Evolutionary conservation across 164 flowering plant species (phyloP), one percentile per base, ranked within the genome.

Genomic region (Dillenia turbinata): DNA sequence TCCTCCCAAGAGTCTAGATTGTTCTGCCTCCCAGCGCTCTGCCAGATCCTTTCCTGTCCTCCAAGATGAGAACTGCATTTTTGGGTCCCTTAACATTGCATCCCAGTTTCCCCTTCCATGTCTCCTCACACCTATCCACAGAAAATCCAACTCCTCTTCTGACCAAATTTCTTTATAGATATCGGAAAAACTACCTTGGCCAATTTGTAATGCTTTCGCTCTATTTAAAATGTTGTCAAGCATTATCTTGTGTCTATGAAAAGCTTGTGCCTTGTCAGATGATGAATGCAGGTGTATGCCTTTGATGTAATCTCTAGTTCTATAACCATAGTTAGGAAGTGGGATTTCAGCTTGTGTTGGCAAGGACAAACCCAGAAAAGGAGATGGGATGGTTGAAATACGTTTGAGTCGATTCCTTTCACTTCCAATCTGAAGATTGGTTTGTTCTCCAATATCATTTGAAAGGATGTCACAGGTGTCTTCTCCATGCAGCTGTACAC

Each of bases 51-150:
- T 61, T 10, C 84, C 71, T 10, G 60, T 64, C 67, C 83, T 78
- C 71, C 77, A 78, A 11, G 78, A 54, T 8, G 75, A 75, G 62
- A 87, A 87, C 13, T 66, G 72, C 72, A 85, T 62, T 49, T 71
- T 81, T 8, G 86, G 85, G 65, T 87, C 92, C 62, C 58, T 66
- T 54, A 87, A 62, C 72, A 87, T 74, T 12, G 79, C 73, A 48
- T 80, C 78, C 92, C 92, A 87, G 52, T 81, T 83, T 10, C 71
- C 80, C 66, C 72, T 74, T 64, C 92, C 92, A 63, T 83, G 79
- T 61, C 92, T 81, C 60, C 92, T 74, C 47, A 87, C 86, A 44
- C 92, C 92, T 9, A 87, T 73, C 92, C 92, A 87, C 22, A 85
- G 86, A 66, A 40, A 78, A 67, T 87, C 92, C 54, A 87, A 64